Conservation (phyloP, 2,329 filamentous ascomycete species). For the Pseudogymnoascus destructans region DNA sequence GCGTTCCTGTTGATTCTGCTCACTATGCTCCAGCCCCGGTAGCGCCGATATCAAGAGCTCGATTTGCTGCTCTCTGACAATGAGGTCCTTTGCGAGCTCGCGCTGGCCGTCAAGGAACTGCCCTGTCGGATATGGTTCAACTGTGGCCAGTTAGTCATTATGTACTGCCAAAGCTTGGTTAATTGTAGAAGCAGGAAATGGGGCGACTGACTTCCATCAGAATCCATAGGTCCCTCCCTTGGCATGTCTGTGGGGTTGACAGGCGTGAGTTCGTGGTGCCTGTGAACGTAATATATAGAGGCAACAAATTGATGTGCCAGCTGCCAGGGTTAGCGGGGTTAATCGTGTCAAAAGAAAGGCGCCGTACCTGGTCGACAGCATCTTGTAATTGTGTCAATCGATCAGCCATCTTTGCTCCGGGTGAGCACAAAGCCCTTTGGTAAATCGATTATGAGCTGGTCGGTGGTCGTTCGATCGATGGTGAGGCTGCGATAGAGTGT, state of each 20-base stretch:
- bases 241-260: conserved; percentile 46
- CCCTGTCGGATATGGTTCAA: conserved; percentile 48
- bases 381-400: conserved; percentile 74
- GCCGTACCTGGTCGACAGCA: conserved; percentile 61
- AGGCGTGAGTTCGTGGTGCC: conserved; percentile 52
- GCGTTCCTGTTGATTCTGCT: conserved; percentile 58
- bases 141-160: conserved; percentile 26
- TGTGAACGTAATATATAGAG: conserved; percentile 51
- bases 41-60: conserved; percentile 62
- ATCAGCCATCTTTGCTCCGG: conserved; percentile 45
- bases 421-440: background rate
- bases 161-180: background rate
- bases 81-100: conserved; percentile 63
- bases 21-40: conserved; percentile 66
- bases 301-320: conserved; percentile 57
- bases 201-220: conserved; percentile 15
- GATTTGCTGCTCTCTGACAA: conserved; percentile 72
- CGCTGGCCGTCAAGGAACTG: conserved; percentile 54
- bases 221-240: conserved; percentile 40
- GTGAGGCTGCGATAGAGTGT: conserved; percentile 1
- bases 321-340: conserved; percentile 29
- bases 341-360: background rate
- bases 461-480: background rate
- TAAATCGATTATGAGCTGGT: background rate
- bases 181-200: conserved; percentile 17